A percentile compares a stretch with the other conserved stretches of the same genome.
phyloP scores from a whole-genome alignment of 1,284 basidiomycete genomes.

The Naganishia cerealis region DNA sequence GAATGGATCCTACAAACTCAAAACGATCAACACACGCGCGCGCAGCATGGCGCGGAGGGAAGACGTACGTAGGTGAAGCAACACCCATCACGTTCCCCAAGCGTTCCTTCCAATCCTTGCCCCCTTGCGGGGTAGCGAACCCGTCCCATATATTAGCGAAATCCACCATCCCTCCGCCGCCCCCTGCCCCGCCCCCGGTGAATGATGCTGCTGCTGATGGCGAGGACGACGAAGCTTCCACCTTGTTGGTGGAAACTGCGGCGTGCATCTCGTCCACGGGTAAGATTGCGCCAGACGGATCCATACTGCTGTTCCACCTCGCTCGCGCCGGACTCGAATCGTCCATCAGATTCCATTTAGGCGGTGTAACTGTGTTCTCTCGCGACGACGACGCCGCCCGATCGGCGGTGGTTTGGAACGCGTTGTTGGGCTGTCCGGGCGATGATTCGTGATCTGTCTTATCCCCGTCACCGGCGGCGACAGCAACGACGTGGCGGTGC shows the following conservation, averaged over 20 bases:
- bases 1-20: conserved; percentile 6
- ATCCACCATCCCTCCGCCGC: not conserved
- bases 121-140: conserved; percentile 5
- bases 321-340: too few relatives aligned
- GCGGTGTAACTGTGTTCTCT: too few relatives aligned
- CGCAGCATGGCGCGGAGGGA: not conserved
- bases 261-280: too few relatives aligned
- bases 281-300: too few relatives aligned
- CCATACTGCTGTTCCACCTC: too few relatives aligned
- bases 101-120: conserved; percentile 24
- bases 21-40: not conserved
- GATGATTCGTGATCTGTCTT: too few relatives aligned
- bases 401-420: too few relatives aligned
- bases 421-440: too few relatives aligned
- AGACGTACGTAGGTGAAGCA: conserved; percentile 15
- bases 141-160: conserved; percentile 21
- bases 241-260: too few relatives aligned
- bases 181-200: not conserved
- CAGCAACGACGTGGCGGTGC: not conserved
- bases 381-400: not conserved
- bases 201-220: not conserved
- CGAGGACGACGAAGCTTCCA: too few relatives aligned
- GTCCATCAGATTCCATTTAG: too few relatives aligned
- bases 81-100: conserved; percentile 19
- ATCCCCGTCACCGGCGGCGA: too few relatives aligned